Evolutionary conservation across 1,284 basidiomycete genomes (phyloP).

Genomic region (Naganishia albida): DNA sequence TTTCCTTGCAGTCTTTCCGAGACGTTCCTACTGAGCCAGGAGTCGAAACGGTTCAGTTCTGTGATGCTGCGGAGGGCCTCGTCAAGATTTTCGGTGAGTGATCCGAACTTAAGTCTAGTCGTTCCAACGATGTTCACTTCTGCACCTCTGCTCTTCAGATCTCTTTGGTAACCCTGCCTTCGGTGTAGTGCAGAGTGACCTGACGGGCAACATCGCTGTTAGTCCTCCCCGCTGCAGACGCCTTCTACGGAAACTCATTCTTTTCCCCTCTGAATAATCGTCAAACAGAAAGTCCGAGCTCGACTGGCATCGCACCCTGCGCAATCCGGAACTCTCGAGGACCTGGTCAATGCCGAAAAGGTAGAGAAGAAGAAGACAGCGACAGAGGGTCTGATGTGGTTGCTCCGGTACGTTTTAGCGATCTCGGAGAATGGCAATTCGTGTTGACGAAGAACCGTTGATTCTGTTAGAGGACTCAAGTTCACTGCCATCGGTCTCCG

Average conservation of each 20-base stretch:
- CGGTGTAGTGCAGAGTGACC: constrained; percentile 77
- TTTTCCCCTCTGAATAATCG: neutral
- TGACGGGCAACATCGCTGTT: constrained; percentile 90
- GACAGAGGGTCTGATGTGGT: constrained; percentile 91
- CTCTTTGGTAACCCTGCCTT: constrained; percentile 88
- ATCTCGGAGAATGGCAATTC: neutral
- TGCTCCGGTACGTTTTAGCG: constrained; percentile 65
- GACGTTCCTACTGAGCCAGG: constrained; percentile 86
- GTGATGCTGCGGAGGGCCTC: constrained; percentile 85
- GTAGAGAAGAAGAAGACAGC: constrained; percentile 79
- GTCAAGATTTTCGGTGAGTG: constrained; percentile 84
- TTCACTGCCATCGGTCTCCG: constrained; percentile 88
- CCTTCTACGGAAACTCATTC: too few relatives aligned
- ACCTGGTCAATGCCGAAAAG: constrained; percentile 81
- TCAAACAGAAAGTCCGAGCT: constrained; percentile 77
- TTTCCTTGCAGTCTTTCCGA: constrained; percentile 69
- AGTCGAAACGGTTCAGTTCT: constrained; percentile 83
- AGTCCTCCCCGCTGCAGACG: constrained; percentile 51
- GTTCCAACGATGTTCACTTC: neutral
- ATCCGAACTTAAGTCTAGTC: neutral
- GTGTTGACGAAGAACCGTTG: neutral
- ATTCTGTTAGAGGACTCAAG: constrained; percentile 70
- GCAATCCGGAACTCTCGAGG: constrained; percentile 76
- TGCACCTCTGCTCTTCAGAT: constrained; percentile 58
- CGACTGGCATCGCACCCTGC: constrained; percentile 70